phyloP scores from a whole-genome alignment of 352 stramenopile genomes.

The Phytophthora vignae region DNA sequence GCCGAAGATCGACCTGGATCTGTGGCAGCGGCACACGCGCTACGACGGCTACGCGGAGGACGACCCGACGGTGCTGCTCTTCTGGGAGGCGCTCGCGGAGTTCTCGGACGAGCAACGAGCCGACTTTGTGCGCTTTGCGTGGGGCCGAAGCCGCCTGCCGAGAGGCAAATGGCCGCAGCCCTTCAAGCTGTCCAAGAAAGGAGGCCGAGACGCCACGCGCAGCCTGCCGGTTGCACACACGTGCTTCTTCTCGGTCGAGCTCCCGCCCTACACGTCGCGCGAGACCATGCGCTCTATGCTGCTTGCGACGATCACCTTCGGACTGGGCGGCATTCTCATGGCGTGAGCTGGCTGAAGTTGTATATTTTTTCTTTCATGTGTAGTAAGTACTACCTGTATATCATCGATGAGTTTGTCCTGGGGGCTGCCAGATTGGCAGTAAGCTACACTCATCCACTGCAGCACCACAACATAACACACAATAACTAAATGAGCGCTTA shows the following conservation, averaged over 20 bases:
- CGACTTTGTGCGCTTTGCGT: conserved; percentile 95
- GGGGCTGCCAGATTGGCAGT: not conserved
- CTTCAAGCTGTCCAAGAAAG: conserved; percentile 94
- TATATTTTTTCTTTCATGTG: not conserved
- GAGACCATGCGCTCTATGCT: conserved; percentile 93
- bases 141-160: conserved; percentile 93
- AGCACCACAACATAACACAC: conserved; percentile 8
- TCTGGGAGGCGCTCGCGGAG: conserved; percentile 90
- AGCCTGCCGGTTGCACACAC: conserved; percentile 95
- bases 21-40: conserved; percentile 87
- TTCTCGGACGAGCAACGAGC: conserved; percentile 91
- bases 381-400: not conserved
- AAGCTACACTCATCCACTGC: not conserved
- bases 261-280: conserved; percentile 93
- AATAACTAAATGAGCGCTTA: conserved; percentile 19
- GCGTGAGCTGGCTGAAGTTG: conserved; percentile 22
- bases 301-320: conserved; percentile 95
- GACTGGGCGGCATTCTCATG: conserved; percentile 92
- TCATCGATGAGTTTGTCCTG: not conserved
- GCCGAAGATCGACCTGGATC: conserved; percentile 91
- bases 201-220: conserved; percentile 78
- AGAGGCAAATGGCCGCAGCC: conserved; percentile 88
- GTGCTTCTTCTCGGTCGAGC: conserved; percentile 96
- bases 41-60: conserved; percentile 91
- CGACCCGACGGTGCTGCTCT: conserved; percentile 85